Conservation (phyloP, 2,329 filamentous ascomycete genomes). For the Diaporthe velutina region DNA sequence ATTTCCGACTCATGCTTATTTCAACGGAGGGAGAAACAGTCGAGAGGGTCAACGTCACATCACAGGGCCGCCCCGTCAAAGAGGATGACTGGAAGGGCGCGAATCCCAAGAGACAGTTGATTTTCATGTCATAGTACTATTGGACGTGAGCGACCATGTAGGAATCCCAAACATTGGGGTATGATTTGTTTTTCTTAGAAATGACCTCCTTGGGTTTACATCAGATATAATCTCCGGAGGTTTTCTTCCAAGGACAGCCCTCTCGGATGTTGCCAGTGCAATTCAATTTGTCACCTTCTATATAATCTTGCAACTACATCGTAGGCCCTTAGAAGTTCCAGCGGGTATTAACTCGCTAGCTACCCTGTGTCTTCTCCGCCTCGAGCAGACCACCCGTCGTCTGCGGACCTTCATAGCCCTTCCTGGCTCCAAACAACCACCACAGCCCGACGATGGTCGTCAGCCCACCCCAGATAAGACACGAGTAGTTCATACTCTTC, state of each 20-base stretch:
- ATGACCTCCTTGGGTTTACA: not conserved
- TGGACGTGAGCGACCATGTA: not conserved
- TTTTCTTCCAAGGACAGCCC: not conserved
- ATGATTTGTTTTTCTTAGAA: not conserved
- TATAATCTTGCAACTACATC: not conserved
- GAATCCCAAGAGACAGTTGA: not conserved
- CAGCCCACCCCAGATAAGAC: conserved; percentile 58
- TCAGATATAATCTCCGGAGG: not conserved
- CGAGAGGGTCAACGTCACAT: conserved; percentile 1
- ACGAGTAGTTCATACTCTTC: conserved; percentile 63
- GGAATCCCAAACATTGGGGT: not conserved
- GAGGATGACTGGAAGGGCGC: conserved; percentile 2
- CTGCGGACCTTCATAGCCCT: conserved; percentile 40
- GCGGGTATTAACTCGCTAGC: not conserved
- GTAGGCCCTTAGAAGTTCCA: too few species aligned
- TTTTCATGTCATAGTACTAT: not conserved
- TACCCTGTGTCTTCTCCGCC: conserved; percentile 22
- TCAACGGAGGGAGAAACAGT: not conserved
- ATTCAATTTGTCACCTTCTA: too few species aligned
- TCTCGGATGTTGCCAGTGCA: not conserved
- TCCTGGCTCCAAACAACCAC: conserved; percentile 53
- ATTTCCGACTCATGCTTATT: conserved; percentile 7
- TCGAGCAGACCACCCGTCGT: conserved; percentile 37
- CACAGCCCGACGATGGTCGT: conserved; percentile 54
- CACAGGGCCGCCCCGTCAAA: conserved; percentile 1